Evolutionary conservation across 345 rosid species (phyloP), one percentile per base, ranked within the genome.

Genomic region (Eucalyptus regnans): DNA sequence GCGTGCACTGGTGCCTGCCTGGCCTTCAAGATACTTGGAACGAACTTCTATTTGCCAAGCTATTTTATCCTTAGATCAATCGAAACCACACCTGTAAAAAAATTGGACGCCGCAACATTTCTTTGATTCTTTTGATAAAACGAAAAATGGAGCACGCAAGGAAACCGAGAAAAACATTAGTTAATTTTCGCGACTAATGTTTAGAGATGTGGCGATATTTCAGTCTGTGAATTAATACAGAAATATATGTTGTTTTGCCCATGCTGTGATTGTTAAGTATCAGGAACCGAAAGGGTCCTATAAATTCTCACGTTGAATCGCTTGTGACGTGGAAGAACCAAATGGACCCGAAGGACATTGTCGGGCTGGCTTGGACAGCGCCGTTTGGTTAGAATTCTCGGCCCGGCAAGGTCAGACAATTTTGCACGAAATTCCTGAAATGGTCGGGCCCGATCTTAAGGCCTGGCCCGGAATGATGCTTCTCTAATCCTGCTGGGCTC

Each of bases 11-110:
- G 99, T 97, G 99, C 46, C 90, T 98, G 92, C 98, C 99, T 54
- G 99, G 99, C 18, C 95, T 98, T 41, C 99, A 98, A 89, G 99
- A 98, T 92, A 96, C 97, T 62, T 98, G 99, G 99, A 98, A 98
- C 86, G 98, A 98, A 91, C 97, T 98, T 86, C 92, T 97, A 51
- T 98, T 94, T 90, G 94, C 99, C 76, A 95, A 97, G 94, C 93
- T 97, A 12, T 96, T 98, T 64, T 95, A 96, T 88, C 97, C 88
- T n/a, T 71, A 66, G 66, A 84, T n/a, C 41, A 7, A 54, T 20
- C 27, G 43, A 85, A 41, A 76, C 44, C 23, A 20, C 48, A 20
- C 84, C 22, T 76, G 84, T 76, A 76, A 76, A 76, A 76, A 76
- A 41, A 56, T 23, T 76, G 84, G 48, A 76, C 23, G 84, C 84